These are phyloP conservation scores for Naumovozyma castellii DNA, from an alignment of 805 yeast species.

Conservation along the genomic window DNA sequence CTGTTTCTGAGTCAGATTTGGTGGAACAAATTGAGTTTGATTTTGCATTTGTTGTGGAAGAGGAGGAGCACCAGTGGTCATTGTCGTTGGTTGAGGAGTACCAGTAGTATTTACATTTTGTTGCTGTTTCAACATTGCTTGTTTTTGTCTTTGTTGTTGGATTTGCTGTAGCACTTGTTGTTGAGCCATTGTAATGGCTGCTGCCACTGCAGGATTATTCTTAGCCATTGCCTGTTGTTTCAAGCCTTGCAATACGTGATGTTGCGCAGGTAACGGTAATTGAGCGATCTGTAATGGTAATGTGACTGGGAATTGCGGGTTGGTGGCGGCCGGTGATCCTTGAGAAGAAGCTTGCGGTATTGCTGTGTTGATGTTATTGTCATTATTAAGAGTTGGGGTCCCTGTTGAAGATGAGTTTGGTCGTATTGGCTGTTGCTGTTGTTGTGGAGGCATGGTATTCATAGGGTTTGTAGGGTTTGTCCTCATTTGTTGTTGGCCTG, in stretches of 20 bases:
- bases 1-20: constrained; percentile 6
- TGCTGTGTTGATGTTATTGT: constrained; percentile 2
- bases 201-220: constrained; percentile 24
- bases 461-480: too few relatives aligned
- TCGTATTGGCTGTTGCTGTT: constrained; percentile 7
- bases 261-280: constrained; percentile 26
- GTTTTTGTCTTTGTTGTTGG: constrained; percentile 13
- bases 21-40: too few relatives aligned
- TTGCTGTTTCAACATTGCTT: constrained; percentile 5
- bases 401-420: constrained; percentile 2
- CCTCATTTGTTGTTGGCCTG: too few relatives aligned
- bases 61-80: constrained; percentile 6
- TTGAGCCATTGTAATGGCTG: constrained; percentile 24
- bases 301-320: constrained; percentile 12
- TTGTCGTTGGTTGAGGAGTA: constrained; percentile 6
- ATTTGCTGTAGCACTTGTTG: constrained; percentile 24
- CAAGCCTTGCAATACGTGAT: constrained; percentile 24
- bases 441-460: constrained; percentile 8
- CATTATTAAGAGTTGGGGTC: constrained; percentile 3
- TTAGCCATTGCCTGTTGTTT: constrained; percentile 28
- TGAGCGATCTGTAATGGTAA: constrained; percentile 30
- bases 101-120: constrained; percentile 6
- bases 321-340: too few relatives aligned
- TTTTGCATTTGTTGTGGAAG: constrained; percentile 8
- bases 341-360: too few relatives aligned